Evolutionary conservation across 495 filamentous ascomycete species (phyloP), one percentile per base, ranked within the genome.

Genomic region (Neurospora hispaniola): DNA sequence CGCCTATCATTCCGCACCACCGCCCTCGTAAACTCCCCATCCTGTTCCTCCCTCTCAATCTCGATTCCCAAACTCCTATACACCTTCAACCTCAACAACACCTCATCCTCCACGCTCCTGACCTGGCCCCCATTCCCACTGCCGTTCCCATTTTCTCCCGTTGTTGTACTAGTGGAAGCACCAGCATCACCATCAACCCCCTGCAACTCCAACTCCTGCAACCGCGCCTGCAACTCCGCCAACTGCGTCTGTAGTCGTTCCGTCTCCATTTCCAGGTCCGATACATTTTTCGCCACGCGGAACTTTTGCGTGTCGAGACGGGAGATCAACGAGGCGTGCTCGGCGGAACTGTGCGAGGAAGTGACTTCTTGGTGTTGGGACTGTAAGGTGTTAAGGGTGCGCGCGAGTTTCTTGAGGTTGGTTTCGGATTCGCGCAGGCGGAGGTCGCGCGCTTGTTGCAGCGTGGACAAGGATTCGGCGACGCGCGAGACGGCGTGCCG

Each of bases 291-390:
- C 8, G 96, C 96, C 72, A 93, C 88, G 71, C 93, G 91, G 81
- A 98, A 99, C 81, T 98, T 98, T 79, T 97, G 91, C 8, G 93
- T 94, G 82, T 96, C 94, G 70, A 96, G 89, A 68, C 91, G 89
- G 69, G 94, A 87, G 69, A 97, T 95, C 75, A 92, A 88, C 70
- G 86, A 87, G 31, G 94, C 93, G 81, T 97, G 94, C 71, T 88
- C 89, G 72, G 89, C 86, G 8, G 90, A 87, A 71, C 91, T 91
- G 83, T 96, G 92, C 0, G 88, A 84, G 1, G 88, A 82, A 3
- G 92, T 83, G 4, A 91, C 89, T 80, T 95, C 91, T 40, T 85
- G 83, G 81, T 96, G 89, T 75, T 94, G 91, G 8, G 87, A 83
- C 31, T 86, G 85, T 14, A 95, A 84, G 4, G 89, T 91, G 74